These are phyloP conservation scores for Cyberlindnera bimundalis DNA, from an alignment of 805 yeast genomes.

Conservation along the genomic window DNA sequence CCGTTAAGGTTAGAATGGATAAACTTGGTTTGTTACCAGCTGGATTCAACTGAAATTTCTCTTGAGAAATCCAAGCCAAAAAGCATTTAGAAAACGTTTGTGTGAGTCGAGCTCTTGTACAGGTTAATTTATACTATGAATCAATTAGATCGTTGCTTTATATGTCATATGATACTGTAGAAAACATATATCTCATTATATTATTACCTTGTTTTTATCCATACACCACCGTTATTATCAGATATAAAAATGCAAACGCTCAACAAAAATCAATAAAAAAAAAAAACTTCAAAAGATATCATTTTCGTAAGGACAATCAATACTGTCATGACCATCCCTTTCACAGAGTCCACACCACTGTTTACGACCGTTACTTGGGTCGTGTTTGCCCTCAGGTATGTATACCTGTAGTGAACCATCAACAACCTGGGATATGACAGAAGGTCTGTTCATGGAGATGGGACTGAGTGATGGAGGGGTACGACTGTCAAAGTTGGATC, in stretches of 20 bases:
- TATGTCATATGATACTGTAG: too few species aligned
- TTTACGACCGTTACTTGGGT: constrained; percentile 70
- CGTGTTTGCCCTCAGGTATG: constrained; percentile 43
- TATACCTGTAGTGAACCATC: constrained; percentile 45
- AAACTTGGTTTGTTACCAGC: constrained; percentile 56
- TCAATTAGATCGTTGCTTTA: too few species aligned
- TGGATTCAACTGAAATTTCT: constrained; percentile 30
- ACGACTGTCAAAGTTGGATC: too few species aligned
- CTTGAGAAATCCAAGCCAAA: too few species aligned
- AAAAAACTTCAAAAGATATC: constrained; percentile 21
- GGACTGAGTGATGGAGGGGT: constrained; percentile 5
- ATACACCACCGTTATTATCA: background rate
- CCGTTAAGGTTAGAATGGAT: constrained; percentile 91
- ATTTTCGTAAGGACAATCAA: constrained; percentile 77
- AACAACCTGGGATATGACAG: constrained; percentile 28
- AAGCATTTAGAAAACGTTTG: background rate
- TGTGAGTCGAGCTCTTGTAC: too few species aligned
- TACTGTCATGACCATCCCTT: constrained; percentile 80
- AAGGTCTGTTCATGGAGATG: constrained; percentile 20
- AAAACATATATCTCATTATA: background rate
- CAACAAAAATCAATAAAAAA: background rate
- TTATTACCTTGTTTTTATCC: background rate
- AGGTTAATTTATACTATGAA: background rate
- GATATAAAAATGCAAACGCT: too few species aligned
- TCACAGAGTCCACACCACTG: constrained; percentile 96